These are phyloP conservation scores for Sclerotinia minor DNA, from an alignment of 2,329 filamentous ascomycete genomes.

Conservation along the genomic window DNA sequence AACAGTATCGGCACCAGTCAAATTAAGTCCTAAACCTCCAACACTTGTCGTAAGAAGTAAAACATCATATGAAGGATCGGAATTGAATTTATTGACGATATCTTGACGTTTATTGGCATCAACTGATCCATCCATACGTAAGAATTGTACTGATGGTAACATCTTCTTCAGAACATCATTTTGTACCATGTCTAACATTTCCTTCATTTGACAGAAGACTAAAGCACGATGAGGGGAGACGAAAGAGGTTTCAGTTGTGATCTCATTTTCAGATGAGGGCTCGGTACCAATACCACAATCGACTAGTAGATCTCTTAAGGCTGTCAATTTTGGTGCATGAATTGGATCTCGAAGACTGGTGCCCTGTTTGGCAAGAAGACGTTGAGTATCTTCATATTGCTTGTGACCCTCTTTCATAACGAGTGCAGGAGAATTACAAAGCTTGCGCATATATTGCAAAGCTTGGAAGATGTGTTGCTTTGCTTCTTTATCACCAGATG, in stretches of 20 bases:
- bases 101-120: slow-evolving; percentile 93
- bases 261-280: slow-evolving; percentile 48
- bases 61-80: slow-evolving; percentile 93
- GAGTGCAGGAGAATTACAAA: slow-evolving; percentile 95
- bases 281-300: slow-evolving; percentile 94
- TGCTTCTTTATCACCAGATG: slow-evolving; percentile 82
- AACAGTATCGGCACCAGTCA: slow-evolving; percentile 96
- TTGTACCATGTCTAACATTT: slow-evolving; percentile 99
- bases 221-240: slow-evolving; percentile 95
- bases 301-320: slow-evolving; percentile 88
- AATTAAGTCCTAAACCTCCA: slow-evolving; percentile 88
- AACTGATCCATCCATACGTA: slow-evolving; percentile 91
- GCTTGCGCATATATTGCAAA: slow-evolving; percentile 97
- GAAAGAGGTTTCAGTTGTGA: slow-evolving; percentile 66
- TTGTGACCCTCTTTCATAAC: slow-evolving; percentile 94
- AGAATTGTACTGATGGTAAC: slow-evolving; percentile 87
- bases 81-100: slow-evolving; percentile 99
- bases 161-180: slow-evolving; percentile 86
- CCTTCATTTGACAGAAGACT: slow-evolving; percentile 99
- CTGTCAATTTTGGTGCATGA: slow-evolving; percentile 90
- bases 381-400: slow-evolving; percentile 85
- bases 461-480: slow-evolving; percentile 99
- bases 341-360: slow-evolving; percentile 80
- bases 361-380: slow-evolving; percentile 73
- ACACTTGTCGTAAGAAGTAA: slow-evolving; percentile 92